Evolutionary conservation across 2,329 filamentous ascomycete species (phyloP).

Genomic region (Scedosporium dehoogii): DNA sequence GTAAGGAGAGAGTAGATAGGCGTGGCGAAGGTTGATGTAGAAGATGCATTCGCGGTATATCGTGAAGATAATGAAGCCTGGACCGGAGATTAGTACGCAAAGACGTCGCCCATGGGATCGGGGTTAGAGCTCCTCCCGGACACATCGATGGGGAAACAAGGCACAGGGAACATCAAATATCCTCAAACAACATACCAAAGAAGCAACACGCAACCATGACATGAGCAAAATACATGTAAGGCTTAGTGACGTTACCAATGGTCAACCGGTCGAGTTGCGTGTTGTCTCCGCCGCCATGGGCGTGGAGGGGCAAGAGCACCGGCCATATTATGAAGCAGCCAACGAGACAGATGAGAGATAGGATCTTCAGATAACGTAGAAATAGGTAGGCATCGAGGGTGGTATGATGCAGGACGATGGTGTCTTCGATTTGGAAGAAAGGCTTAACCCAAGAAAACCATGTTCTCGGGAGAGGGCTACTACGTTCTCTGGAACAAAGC

Average conservation of each 20-base stretch:
- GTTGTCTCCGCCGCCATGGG: constrained; percentile 60
- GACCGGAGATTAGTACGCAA: not conserved
- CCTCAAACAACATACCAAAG: constrained; percentile 36
- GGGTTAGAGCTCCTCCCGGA: too few relatives aligned
- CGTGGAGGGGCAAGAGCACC: constrained; percentile 73
- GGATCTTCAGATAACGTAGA: constrained; percentile 72
- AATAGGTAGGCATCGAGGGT: constrained; percentile 85
- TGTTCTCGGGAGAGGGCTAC: constrained; percentile 44
- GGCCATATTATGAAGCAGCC: constrained; percentile 79
- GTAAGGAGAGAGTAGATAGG: constrained; percentile 76
- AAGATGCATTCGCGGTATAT: constrained; percentile 85
- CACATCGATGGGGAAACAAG: not conserved
- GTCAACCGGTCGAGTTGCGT: constrained; percentile 49
- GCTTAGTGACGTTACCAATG: constrained; percentile 39
- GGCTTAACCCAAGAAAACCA: constrained; percentile 51
- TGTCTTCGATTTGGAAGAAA: constrained; percentile 58
- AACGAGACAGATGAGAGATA: constrained; percentile 67
- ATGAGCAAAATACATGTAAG: constrained; percentile 68
- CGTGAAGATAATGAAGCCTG: constrained; percentile 74
- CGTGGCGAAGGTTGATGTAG: constrained; percentile 89
- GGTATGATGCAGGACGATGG: constrained; percentile 74
- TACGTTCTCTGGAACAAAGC: constrained; percentile 37
- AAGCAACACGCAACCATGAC: constrained; percentile 73
- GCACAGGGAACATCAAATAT: too few relatives aligned
- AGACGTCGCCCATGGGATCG: too few relatives aligned